These are phyloP conservation scores for Cenococcum geophilum DNA, from an alignment of 495 filamentous ascomycete species.

Conservation along the genomic window DNA sequence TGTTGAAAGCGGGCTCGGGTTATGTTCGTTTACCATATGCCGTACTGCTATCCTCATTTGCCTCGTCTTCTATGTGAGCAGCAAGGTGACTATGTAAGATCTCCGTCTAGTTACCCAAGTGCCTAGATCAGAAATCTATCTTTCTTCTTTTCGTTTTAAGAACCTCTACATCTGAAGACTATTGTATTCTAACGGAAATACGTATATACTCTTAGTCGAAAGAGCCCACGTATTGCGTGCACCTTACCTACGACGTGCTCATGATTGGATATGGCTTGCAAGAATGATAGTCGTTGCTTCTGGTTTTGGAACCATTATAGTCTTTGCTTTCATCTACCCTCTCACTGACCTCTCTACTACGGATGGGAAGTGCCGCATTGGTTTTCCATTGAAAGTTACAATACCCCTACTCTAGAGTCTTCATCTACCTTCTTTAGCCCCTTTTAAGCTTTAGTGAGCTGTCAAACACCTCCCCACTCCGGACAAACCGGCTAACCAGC, in stretches of 20 bases:
- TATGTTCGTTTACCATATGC: constrained; percentile 22
- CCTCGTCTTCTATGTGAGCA: constrained; percentile 36
- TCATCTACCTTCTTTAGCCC: constrained; percentile 31
- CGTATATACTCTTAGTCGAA: constrained; percentile 40
- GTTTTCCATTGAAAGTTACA: constrained; percentile 35
- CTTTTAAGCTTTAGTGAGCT: constrained; percentile 18
- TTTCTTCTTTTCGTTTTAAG: background rate
- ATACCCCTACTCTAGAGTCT: constrained; percentile 36
- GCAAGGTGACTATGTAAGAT: constrained; percentile 34
- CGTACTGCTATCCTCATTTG: constrained; percentile 34
- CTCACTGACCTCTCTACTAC: constrained; percentile 26
- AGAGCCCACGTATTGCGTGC: constrained; percentile 35
- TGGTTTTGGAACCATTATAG: constrained; percentile 37
- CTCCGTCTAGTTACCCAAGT: background rate
- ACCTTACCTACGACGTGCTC: constrained; percentile 14
- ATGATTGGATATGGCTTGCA: constrained; percentile 33
- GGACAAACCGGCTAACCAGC: constrained; percentile 1
- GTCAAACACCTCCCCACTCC: background rate
- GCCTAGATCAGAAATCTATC: background rate
- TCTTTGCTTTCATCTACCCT: constrained; percentile 35
- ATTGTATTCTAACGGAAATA: constrained; percentile 2
- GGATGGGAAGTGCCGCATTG: constrained; percentile 37
- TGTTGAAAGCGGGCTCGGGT: constrained; percentile 21
- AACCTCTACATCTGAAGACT: background rate
- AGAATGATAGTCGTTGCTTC: constrained; percentile 32